phyloP scores from a whole-genome alignment of 139 green algal species.

The Limnomonas spitsbergensis region DNA sequence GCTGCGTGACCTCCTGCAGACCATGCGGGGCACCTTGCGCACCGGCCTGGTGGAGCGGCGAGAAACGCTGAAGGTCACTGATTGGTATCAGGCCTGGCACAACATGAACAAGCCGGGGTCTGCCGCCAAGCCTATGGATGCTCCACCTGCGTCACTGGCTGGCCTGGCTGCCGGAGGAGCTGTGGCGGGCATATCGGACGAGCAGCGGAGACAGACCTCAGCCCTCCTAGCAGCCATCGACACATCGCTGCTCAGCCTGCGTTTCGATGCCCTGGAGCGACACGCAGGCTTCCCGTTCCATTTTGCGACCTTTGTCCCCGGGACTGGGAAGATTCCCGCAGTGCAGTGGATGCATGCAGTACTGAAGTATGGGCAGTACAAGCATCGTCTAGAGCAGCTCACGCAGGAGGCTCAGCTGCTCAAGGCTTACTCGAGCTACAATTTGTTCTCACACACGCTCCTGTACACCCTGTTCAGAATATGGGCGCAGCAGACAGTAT shows the following conservation, averaged over 20 bases:
- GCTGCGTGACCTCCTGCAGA: constrained; percentile 14
- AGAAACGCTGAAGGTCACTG: background rate
- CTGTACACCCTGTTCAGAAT: constrained; percentile 26
- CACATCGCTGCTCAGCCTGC: constrained; percentile 16
- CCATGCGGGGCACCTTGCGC: constrained; percentile 26
- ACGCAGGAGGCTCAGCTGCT: constrained; percentile 18
- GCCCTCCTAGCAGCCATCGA: constrained; percentile 23
- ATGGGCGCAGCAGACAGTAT: constrained; percentile 8
- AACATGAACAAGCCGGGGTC: background rate
- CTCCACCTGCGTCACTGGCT: background rate
- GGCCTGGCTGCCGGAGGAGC: background rate
- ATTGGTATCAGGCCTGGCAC: constrained; percentile 24
- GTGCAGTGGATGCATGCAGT: constrained; percentile 36
- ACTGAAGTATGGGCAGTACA: constrained; percentile 18
- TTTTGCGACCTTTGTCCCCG: constrained; percentile 21
- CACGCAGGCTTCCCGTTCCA: constrained; percentile 15
- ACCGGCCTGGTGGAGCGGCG: constrained; percentile 22
- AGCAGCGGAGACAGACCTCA: background rate
- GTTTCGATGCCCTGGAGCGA: constrained; percentile 10
- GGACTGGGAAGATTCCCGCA: constrained; percentile 8
- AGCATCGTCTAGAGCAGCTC: background rate
- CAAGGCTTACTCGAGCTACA: constrained; percentile 15
- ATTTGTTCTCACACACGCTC: constrained; percentile 26
- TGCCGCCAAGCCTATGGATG: background rate
- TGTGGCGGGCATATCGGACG: background rate